A percentile compares a stretch with the other conserved stretches of the same genome.
Evolutionary conservation across 2,329 filamentous ascomycete genomes (phyloP).

Genomic region (Hypoxylon sp.): DNA sequence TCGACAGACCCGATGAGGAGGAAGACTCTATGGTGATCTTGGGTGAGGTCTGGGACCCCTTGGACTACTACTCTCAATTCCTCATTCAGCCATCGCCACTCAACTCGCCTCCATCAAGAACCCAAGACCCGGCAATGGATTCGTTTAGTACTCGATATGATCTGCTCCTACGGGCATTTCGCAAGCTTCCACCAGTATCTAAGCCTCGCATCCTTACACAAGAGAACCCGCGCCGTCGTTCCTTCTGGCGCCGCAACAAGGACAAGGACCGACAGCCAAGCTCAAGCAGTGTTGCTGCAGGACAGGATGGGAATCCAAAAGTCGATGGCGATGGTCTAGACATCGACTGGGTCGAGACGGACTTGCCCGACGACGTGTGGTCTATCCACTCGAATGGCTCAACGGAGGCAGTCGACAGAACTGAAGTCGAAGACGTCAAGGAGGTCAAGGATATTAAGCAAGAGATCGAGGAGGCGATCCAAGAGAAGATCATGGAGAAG

Average conservation of each 20-base stretch:
- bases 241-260: neutral
- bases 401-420: neutral
- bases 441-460: neutral
- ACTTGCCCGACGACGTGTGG: constrained; percentile 4
- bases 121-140: neutral
- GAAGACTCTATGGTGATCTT: neutral
- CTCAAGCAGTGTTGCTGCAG: neutral
- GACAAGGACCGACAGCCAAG: no score
- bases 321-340: neutral
- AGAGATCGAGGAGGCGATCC: neutral
- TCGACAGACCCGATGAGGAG: neutral
- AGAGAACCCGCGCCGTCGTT: neutral
- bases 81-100: neutral
- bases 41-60: neutral
- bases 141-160: no score
- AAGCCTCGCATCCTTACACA: neutral
- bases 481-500: no score
- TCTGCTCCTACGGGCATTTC: neutral
- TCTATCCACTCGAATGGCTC: neutral
- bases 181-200: neutral
- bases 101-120: neutral
- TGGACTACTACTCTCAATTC: neutral
- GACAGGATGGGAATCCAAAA: neutral
- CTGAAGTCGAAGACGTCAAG: neutral
- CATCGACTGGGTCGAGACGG: neutral